Base-by-base conservation (phyloP, 1,284 basidiomycete genomes). In the Melanopsichium pennsylvanicum region DNA sequence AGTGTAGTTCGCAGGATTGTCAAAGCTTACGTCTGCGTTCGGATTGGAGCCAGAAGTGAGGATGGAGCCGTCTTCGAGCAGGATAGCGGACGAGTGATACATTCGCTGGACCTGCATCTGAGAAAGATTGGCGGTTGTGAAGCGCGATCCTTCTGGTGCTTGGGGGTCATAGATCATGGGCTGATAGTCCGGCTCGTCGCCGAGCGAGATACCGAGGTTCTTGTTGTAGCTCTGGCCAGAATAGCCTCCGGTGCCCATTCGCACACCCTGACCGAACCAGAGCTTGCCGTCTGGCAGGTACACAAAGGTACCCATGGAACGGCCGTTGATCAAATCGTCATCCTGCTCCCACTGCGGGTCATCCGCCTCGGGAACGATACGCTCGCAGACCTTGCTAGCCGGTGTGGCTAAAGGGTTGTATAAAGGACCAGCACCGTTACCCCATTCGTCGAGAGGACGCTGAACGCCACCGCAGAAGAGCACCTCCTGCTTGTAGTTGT, bases 41-140 rank as follows among this genome's bases (percentile, higher is more conserved):
- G 93, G 93, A 82, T 96, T 96, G 19, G 91, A 93, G n/a, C 93
- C 93, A 46, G 91, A 91, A 60, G 95, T 86, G 52, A 96, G 82
- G 35, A 97, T 87, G 3, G 90, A 90, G 0, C 86, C 90, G 75
- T 95, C 91, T 25, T 81, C 75, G 15, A 92, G 88, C 38, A 96
- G 87, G 37, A 96, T 86, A 22, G 94, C 75, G 2, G 76, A 79
- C 54, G 72, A 84, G 66, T 93, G 92, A 78, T 93, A 93, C 79
- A 93, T 76, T 38, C 92, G 83, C 32, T 91, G 88, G 64, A 91
- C 91, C 29, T 83, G 68, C 73, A 88, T 90, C 1, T 84, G 83
- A 10, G 87, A 87, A 82, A 93, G 84, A 7, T 87, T 88, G 8
- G 76, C 80, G 3, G 80, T 81, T 3, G 86, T 86, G 82, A 92